phyloP scores from a whole-genome alignment of 768 basidiomycete genomes.

The Phallus indusiatus region DNA sequence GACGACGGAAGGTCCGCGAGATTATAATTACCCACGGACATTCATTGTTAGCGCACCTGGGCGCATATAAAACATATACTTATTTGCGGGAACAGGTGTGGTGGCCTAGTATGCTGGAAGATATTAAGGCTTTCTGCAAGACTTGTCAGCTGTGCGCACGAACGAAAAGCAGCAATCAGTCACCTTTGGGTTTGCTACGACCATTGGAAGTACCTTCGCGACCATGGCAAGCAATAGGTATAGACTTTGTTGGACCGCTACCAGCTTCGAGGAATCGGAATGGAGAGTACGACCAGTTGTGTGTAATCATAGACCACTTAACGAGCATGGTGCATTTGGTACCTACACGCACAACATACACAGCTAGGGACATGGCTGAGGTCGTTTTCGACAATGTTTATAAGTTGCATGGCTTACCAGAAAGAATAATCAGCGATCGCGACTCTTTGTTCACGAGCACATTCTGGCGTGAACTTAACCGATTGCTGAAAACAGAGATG shows the following conservation, averaged over 20 bases:
- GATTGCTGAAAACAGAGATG: slow-evolving; percentile 20
- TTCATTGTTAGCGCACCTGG: slow-evolving; percentile 30
- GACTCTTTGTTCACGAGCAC: slow-evolving; percentile 23
- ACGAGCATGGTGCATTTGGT: slow-evolving; percentile 21
- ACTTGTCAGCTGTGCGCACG: slow-evolving; percentile 17
- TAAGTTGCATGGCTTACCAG: slow-evolving; percentile 30
- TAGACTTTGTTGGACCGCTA: slow-evolving; percentile 20
- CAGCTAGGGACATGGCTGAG: slow-evolving; percentile 25
- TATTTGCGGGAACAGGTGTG: slow-evolving; percentile 19
- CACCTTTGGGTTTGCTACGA: slow-evolving; percentile 18
- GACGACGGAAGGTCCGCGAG: slow-evolving; percentile 5
- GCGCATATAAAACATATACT: slow-evolving; percentile 23
- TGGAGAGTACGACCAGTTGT: slow-evolving; percentile 18
- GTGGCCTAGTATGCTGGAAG: slow-evolving; percentile 14
- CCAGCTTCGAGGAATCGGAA: slow-evolving; percentile 16
- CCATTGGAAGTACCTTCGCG: slow-evolving; percentile 16
- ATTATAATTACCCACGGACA: slow-evolving; percentile 18
- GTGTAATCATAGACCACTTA: slow-evolving; percentile 17
- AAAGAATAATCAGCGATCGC: slow-evolving; percentile 23
- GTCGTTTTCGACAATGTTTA: slow-evolving; percentile 15
- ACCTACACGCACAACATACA: slow-evolving; percentile 20
- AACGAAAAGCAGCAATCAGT: slow-evolving; percentile 14
- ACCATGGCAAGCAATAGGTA: slow-evolving; percentile 21
- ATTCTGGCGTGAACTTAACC: slow-evolving; percentile 25
- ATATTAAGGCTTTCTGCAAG: slow-evolving; percentile 21